Conservation (phyloP, 2,329 filamentous ascomycete species). For the Colletotrichum sp. region DNA sequence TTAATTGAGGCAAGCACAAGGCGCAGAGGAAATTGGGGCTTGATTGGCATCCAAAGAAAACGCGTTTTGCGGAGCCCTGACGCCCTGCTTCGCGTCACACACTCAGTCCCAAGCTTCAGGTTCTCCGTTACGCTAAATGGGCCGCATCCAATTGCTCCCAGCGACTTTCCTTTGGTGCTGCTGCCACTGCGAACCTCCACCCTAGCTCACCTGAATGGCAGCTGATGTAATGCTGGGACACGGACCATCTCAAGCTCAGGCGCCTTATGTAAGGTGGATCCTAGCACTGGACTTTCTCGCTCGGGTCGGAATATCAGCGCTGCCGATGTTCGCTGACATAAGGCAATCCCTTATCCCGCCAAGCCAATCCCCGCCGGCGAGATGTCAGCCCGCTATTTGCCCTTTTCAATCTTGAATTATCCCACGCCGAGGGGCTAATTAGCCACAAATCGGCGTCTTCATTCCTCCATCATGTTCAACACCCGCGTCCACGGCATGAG, state of each 20-base stretch:
- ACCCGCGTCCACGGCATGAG: neutral
- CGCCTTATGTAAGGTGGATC: neutral
- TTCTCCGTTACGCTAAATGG: neutral
- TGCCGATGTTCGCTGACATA: fast-evolving
- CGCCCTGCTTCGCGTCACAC: conserved; percentile 11
- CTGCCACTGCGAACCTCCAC: neutral
- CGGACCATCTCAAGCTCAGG: neutral
- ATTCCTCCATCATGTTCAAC: neutral
- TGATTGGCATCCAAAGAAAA: conserved; percentile 17
- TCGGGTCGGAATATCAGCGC: neutral
- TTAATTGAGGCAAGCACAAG: neutral
- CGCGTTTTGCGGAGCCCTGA: conserved; percentile 17
- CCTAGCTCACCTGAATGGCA: neutral
- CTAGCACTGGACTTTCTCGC: fast-evolving
- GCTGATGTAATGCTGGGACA: neutral
- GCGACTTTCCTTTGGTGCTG: neutral
- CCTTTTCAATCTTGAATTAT: neutral
- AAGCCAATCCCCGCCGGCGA: neutral
- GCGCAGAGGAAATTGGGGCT: conserved; percentile 2
- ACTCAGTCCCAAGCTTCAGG: neutral
- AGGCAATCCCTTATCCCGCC: neutral
- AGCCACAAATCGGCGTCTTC: neutral
- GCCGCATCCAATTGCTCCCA: conserved; percentile 1
- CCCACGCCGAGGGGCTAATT: neutral
- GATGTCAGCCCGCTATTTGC: neutral